Evolutionary conservation across 2,329 filamentous ascomycete species (phyloP), one percentile per base, ranked within the genome.

Genomic region (Arthrocladium fulminans): DNA sequence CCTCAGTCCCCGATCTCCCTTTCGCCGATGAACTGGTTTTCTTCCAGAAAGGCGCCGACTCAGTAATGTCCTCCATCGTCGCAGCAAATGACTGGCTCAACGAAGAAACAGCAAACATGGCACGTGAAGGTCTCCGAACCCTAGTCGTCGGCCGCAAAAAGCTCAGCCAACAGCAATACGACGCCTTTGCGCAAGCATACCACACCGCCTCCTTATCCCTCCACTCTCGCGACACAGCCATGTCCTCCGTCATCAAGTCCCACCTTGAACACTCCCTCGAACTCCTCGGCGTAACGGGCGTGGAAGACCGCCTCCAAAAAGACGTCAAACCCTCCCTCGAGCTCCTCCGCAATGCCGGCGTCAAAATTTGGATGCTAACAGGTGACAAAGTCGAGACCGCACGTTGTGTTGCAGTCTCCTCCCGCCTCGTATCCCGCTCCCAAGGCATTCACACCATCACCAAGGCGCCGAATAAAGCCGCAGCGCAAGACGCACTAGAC

Each of bases 331-430:
- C 90, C 1, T 95, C 88, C 0, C 75, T 98, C 4, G 94, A 98
- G 66, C 79, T 98, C 3, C 77, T 98, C 45, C 86, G 92, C 56
- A 98, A 98, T 60, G 92, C 92, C 0, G 92, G 92, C 22, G 92
- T 98, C 69, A 97, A 97, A 67, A 97, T 98, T 44, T 98, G 92
- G 92, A 98, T 98, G 92, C 74, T 98, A 63, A 98, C 92, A 0
- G 92, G 92, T 40, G 92, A 98, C 73, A 98, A 98, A 68, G 87
- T 98, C 2, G 92, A 98, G 68, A 98, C 92, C 12, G 92, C 92
- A 13, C 83, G 92, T 29, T 98, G 92, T 66, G 90, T 98, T 10
- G 94, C 92, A 1, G 85, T 98, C 37, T 94, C 86, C 61, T 89
- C 90, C 24, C 96, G 96, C 65, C 77, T 98, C 5, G 92, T 98